Evolutionary conservation across 1,284 basidiomycete genomes (phyloP), one percentile per base, ranked within the genome.

Genomic region (Bjerkandera adusta): DNA sequence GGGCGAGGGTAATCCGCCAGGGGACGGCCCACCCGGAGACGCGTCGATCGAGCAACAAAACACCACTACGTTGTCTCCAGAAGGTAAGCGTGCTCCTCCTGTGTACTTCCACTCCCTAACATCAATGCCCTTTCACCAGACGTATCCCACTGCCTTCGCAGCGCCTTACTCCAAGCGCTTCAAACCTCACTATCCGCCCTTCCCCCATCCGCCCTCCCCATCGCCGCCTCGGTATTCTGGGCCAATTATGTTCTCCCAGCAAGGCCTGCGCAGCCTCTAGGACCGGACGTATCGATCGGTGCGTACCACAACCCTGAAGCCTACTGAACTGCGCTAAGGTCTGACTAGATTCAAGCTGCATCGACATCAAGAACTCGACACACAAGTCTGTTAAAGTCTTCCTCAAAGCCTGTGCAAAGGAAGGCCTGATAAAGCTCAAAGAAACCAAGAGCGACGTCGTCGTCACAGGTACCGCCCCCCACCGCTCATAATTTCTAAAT

Each of bases 361-460:
- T 69, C 41, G 71, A 73, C 56, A 82, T 83, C 65, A 92, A 85
- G 59, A 76, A 78, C 45, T 92, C 79, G 2, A 75, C 77, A 6
- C 77, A 85, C 71, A 95, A 93, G 65, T 90, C 89, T 33, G 74
- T 94, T 15, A 77, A 83, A 2, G 73, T 81, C 1, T 92, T 94
- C 68, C 74, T 95, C 59, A 92, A 90, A 60, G 60, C 76, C 16
- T 70, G 75, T 4, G 83, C 86, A 50, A 93, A 92, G 61, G 78
- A 82, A 4, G 78, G 77, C 0, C 61, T 94, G 13, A 55, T 95
- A 24, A 79, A 79, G 15, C 70, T 86, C 21, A 96, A 95, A 61
- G 78, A 89, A 38, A 71, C 72, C 12, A 83, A 85, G 51, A 77
- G 81, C 0, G 89, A 83, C 8, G 60, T 77, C n/a, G 67, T 91